Evolutionary conservation across 2,329 filamentous ascomycete species (phyloP).

Genomic region (Ophioceras dolichostomum): DNA sequence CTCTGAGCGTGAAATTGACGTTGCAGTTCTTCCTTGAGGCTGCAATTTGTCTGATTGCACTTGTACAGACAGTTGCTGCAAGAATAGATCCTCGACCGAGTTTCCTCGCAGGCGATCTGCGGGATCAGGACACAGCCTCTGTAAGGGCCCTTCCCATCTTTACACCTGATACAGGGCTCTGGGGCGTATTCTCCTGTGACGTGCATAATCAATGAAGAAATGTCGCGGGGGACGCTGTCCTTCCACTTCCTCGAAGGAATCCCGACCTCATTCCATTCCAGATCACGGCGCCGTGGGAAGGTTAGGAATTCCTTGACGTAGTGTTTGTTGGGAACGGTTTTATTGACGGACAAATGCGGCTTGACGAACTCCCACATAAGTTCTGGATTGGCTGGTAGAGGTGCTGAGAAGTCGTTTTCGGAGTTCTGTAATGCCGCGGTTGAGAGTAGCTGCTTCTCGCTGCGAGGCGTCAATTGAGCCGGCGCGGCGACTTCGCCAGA

Average conservation of each 20-base stretch:
- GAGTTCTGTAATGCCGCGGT: too few relatives aligned
- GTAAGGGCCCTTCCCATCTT: constrained; percentile 13
- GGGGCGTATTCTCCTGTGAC: constrained; percentile 16
- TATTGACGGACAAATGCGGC: too few relatives aligned
- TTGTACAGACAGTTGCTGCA: constrained; percentile 19
- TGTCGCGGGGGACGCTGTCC: constrained; percentile 13
- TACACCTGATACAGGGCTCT: constrained; percentile 13
- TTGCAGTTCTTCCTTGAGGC: too few relatives aligned
- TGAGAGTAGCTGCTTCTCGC: too few relatives aligned
- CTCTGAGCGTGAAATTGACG: too few relatives aligned
- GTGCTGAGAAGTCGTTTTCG: background rate
- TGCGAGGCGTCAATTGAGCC: too few relatives aligned
- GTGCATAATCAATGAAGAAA: constrained; percentile 17
- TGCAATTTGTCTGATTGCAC: constrained; percentile 10
- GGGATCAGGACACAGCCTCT: constrained; percentile 15
- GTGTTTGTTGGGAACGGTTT: constrained; percentile 8
- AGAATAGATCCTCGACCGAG: constrained; percentile 5
- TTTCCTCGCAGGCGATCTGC: constrained; percentile 1
- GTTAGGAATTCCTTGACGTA: constrained; percentile 12
- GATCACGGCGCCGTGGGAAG: constrained; percentile 13
- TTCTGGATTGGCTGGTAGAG: background rate
- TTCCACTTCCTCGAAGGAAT: constrained; percentile 6
- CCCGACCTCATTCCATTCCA: constrained; percentile 16
- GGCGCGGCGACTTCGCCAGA: too few relatives aligned
- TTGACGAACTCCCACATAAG: constrained; percentile 15